These are phyloP conservation scores for Arachnopeziza araneosa DNA, from an alignment of 2,329 filamentous ascomycete genomes.

Conservation along the genomic window DNA sequence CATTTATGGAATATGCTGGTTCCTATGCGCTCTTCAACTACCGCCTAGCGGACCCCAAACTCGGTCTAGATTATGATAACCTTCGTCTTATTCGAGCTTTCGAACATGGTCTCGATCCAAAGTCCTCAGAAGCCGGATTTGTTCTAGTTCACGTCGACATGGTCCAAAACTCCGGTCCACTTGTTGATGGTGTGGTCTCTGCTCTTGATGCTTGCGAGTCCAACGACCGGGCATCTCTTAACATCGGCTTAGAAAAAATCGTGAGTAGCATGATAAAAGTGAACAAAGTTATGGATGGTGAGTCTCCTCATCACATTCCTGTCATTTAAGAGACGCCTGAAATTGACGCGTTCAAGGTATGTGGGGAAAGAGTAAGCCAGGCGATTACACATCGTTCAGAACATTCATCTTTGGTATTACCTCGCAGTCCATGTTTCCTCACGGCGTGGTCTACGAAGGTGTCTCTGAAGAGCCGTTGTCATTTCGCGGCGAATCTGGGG, in stretches of 20 bases:
- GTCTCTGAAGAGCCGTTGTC: conserved; percentile 68
- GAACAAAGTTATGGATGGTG: conserved; percentile 73
- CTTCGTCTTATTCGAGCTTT: conserved; percentile 86
- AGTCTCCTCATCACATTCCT: conserved; percentile 22
- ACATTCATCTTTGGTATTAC: conserved; percentile 98
- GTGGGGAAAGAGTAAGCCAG: conserved; percentile 84
- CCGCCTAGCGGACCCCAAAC: conserved; percentile 49
- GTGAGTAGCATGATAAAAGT: conserved; percentile 62
- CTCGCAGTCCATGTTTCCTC: conserved; percentile 86
- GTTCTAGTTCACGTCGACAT: conserved; percentile 96
- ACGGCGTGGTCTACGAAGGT: conserved; percentile 86
- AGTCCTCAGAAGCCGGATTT: conserved; percentile 88
- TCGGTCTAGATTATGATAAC: conserved; percentile 57
- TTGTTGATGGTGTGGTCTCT: conserved; percentile 67
- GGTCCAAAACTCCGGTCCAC: conserved; percentile 76
- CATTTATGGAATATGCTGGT: conserved; percentile 82
- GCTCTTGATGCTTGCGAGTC: conserved; percentile 55
- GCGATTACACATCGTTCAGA: conserved; percentile 81
- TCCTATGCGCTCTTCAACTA: conserved; percentile 68
- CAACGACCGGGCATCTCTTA: conserved; percentile 51
- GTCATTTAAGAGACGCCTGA: conserved; percentile 17
- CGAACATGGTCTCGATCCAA: conserved; percentile 79
- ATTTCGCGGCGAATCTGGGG: conserved; percentile 89
- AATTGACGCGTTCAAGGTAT: conserved; percentile 49
- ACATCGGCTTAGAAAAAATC: conserved; percentile 57